phyloP scores from a whole-genome alignment of 306 rosid genomes.

The Castanea mollissima region DNA sequence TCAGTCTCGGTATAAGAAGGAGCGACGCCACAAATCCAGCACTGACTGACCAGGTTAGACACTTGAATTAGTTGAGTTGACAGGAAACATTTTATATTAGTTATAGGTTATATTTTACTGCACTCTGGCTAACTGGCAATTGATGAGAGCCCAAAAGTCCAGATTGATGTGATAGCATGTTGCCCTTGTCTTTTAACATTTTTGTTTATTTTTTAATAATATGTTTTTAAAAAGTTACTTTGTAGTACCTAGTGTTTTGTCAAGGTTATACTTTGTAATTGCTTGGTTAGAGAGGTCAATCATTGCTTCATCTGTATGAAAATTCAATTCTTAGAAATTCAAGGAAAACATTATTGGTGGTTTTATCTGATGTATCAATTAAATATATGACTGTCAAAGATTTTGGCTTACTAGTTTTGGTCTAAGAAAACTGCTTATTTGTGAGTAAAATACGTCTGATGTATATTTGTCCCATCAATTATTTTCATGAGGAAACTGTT shows the following conservation, averaged over 20 bases:
- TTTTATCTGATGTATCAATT: not conserved
- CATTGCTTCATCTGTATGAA: not conserved
- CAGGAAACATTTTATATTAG: slow-evolving; percentile 24
- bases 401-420: not conserved
- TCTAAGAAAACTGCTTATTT: not conserved
- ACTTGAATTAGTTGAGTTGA: slow-evolving; percentile 15
- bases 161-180: not conserved
- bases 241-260: not conserved
- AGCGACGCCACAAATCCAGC: slow-evolving; percentile 77
- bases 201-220: not conserved
- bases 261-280: not conserved
- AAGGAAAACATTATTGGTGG: not conserved
- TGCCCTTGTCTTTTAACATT: not conserved
- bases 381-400: not conserved
- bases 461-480: not conserved
- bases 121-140: slow-evolving; percentile 25
- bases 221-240: not conserved
- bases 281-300: not conserved
- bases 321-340: not conserved
- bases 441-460: not conserved
- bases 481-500: not conserved
- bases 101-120: slow-evolving; percentile 24
- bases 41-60: slow-evolving; percentile 46
- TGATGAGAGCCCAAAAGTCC: not conserved
- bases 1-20: slow-evolving; percentile 77